Percentiles rank a stretch among this genome's conserved stretches.
These are phyloP conservation scores for Candida krabiensis DNA, from an alignment of 805 yeast species.

Conservation along the genomic window DNA sequence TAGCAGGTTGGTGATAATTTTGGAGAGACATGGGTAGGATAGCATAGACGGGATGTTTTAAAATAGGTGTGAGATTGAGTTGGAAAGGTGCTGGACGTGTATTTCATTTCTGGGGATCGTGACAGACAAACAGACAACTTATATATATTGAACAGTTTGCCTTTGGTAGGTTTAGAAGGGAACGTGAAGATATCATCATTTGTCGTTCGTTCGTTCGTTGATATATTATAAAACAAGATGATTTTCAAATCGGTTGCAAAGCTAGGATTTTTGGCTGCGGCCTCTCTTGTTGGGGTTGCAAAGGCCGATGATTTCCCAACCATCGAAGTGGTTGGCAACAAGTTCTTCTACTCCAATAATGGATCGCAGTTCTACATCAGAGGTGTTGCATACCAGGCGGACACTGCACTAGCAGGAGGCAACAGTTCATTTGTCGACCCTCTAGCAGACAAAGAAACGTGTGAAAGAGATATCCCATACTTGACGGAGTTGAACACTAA, in stretches of 20 bases:
- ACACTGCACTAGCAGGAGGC: conserved; percentile 50
- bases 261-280: conserved; percentile 26
- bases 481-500: conserved; percentile 62
- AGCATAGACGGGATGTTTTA: too few species aligned
- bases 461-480: conserved; percentile 76
- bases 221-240: conserved; percentile 22
- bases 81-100: too few species aligned
- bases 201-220: not conserved
- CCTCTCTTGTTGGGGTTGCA: conserved; percentile 19
- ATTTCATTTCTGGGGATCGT: too few species aligned
- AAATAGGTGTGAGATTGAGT: too few species aligned
- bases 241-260: conserved; percentile 35
- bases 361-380: conserved; percentile 76
- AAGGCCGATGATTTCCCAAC: conserved; percentile 53
- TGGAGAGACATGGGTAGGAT: too few species aligned
- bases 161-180: not conserved
- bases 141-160: too few species aligned
- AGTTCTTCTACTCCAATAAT: conserved; percentile 72
- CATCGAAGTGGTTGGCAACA: conserved; percentile 73
- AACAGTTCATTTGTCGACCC: conserved; percentile 62
- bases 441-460: conserved; percentile 57
- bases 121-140: too few species aligned
- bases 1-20: too few species aligned
- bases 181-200: not conserved
- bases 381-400: conserved; percentile 81